Conservation (phyloP, 179 eudicot genomes). For the Beta macrorhiza region DNA sequence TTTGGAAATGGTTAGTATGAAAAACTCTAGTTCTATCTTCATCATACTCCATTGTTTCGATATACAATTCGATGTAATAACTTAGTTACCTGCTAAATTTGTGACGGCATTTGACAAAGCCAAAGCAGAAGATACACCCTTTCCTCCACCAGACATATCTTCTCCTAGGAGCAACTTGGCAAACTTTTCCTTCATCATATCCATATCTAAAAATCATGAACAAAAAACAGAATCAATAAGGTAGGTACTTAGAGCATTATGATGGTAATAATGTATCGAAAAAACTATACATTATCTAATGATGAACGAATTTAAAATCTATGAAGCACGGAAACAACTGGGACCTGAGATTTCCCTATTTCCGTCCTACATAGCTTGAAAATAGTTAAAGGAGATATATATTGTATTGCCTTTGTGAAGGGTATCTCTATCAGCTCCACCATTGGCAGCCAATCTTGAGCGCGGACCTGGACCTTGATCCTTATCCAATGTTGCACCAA, state of each 20-base stretch:
- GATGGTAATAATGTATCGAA: no score
- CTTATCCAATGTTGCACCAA: slow-evolving; percentile 21
- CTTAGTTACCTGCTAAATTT: slow-evolving; percentile 53
- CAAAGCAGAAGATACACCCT: slow-evolving; percentile 72
- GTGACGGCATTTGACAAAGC: slow-evolving; percentile 74
- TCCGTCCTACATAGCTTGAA: no score
- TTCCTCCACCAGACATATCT: slow-evolving; percentile 76
- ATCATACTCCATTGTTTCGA: no score
- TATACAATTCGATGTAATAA: no score
- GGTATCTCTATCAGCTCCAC: slow-evolving; percentile 23
- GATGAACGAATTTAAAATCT: background rate
- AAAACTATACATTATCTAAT: no score
- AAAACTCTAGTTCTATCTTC: no score
- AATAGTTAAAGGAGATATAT: background rate
- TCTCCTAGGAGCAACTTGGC: slow-evolving; percentile 68
- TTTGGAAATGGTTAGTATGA: no score
- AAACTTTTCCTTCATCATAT: slow-evolving; percentile 64
- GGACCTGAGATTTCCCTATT: no score
- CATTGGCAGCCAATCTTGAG: slow-evolving; percentile 25
- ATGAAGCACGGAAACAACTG: no score
- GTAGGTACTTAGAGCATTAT: background rate
- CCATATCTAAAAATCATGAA: slow-evolving; percentile 39
- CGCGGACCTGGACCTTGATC: slow-evolving; percentile 31
- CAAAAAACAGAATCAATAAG: background rate
- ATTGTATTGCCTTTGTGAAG: slow-evolving; percentile 37